A percentile compares a stretch with the other conserved stretches of the same genome.
Evolutionary conservation across 139 green algal species (phyloP).

Genomic region (Edaphochlamys debaryana): DNA sequence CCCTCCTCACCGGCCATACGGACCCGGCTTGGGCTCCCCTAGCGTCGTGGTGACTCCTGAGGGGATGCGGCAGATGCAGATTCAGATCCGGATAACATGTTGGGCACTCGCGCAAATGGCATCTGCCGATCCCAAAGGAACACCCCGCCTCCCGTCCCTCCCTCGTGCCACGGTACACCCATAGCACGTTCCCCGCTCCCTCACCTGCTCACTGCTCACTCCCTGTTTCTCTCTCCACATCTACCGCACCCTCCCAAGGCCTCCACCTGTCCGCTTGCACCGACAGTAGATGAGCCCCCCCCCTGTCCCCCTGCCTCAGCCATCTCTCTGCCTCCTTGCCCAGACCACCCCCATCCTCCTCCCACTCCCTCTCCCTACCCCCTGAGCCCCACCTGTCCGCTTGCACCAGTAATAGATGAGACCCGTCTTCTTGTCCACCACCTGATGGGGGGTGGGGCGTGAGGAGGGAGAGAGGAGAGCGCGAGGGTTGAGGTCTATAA

Average conservation of each 20-base stretch:
- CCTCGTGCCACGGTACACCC: too few species aligned
- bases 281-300: slow-evolving; percentile 30
- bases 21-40: slow-evolving; percentile 37
- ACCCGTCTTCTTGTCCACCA: slow-evolving; percentile 39
- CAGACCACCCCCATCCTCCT: neutral
- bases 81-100: neutral
- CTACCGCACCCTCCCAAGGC: too few species aligned
- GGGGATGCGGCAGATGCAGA: neutral
- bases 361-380: neutral
- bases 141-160: too few species aligned
- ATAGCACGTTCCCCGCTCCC: too few species aligned
- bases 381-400: slow-evolving; percentile 19
- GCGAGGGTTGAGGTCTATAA: neutral
- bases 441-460: neutral
- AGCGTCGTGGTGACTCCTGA: slow-evolving; percentile 23
- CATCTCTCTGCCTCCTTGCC: neutral
- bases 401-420: slow-evolving; percentile 40
- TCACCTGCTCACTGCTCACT: too few species aligned
- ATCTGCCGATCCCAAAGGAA: neutral
- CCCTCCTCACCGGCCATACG: slow-evolving; percentile 39
- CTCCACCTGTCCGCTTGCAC: slow-evolving; percentile 34
- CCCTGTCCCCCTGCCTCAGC: too few species aligned
- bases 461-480: neutral
- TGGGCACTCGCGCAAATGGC: neutral
- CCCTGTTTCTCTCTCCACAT: too few species aligned